Evolutionary conservation across 2,329 filamentous ascomycete species (phyloP), one percentile per base, ranked within the genome.

Genomic region (Pseudogymnoascus verrucosus): DNA sequence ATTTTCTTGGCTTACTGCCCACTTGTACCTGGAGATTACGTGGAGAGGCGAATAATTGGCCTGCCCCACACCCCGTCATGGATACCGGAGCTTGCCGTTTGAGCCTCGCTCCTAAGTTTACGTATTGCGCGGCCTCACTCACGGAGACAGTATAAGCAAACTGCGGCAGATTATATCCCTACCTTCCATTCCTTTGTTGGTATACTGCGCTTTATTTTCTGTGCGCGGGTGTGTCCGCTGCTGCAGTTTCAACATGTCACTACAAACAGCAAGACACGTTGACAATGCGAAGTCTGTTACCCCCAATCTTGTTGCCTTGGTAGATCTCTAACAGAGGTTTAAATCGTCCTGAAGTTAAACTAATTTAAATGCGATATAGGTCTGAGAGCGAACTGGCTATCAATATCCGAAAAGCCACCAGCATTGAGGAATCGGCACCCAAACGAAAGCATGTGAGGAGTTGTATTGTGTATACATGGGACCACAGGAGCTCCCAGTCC

Each of bases 381-480:
- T 86, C 85, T 72, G 87, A 89, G 73, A 81, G 83, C 69, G 87
- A 89, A 74, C 81, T 89, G 68, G 81, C 84, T 65, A 84, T 89
- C 75, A 87, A 87, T 75, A 89, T 89, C 70, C 82, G 83, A 73
- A 89, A 89, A 74, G 87, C 87, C 16, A 89, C 86, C 61, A 89
- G 81, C 71, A 80, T 80, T 71, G 86, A 89, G 69, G 86, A 89
- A 74, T 84, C 86, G 1, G 86, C 85, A 5, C 85, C 85, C 39
- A 88, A 88, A 75, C 83, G 85, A 72, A 99, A 99, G 79, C 95
- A 99, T 89, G 95, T 99, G 64, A 90, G 95, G 74, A 92, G 90
- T 76, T 96, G 91, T 74, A 99, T 99, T 72, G 93, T 99, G 54
- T 98, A 98, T 77, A 98, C 93, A 65, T 99, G 95, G 95, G 95